Conservation (phyloP, 805 yeast genomes). For the Ogataea salicorniae region DNA sequence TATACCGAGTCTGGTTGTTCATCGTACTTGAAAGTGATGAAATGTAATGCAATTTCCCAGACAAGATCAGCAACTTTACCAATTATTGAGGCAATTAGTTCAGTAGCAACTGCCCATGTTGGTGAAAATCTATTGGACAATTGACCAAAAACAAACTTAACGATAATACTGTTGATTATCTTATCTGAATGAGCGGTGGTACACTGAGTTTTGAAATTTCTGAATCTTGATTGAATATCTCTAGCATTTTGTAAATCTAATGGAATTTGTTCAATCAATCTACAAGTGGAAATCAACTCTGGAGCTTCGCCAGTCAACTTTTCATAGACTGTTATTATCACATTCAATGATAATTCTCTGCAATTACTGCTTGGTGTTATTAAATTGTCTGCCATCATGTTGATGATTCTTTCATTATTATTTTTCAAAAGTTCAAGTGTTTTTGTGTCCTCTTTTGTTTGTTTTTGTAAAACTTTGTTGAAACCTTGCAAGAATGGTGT, state of each 20-base stretch:
- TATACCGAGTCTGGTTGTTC: conserved; percentile 14
- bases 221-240: conserved; percentile 64
- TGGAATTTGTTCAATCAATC: conserved; percentile 67
- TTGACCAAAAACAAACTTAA: conserved; percentile 60
- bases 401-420: conserved; percentile 15
- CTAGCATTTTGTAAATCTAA: conserved; percentile 64
- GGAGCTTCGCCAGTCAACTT: conserved; percentile 24
- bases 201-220: conserved; percentile 49
- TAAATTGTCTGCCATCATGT: conserved; percentile 32
- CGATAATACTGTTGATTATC: conserved; percentile 30
- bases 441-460: neutral
- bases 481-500: conserved; percentile 35
- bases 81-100: conserved; percentile 46
- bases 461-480: conserved; percentile 19
- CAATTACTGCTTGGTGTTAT: conserved; percentile 44
- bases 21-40: conserved; percentile 25
- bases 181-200: conserved; percentile 23
- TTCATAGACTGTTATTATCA: conserved; percentile 39
- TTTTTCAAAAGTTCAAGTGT: conserved; percentile 11
- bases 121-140: conserved; percentile 77
- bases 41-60: conserved; percentile 49
- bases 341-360: conserved; percentile 40
- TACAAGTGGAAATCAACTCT: conserved; percentile 35
- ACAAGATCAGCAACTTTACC: conserved; percentile 38
- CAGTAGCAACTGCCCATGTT: conserved; percentile 72